A percentile compares a stretch with the other conserved stretches of the same genome.
Evolutionary conservation across 1,284 basidiomycete genomes (phyloP).

Genomic region (Spongispora temasekensis): DNA sequence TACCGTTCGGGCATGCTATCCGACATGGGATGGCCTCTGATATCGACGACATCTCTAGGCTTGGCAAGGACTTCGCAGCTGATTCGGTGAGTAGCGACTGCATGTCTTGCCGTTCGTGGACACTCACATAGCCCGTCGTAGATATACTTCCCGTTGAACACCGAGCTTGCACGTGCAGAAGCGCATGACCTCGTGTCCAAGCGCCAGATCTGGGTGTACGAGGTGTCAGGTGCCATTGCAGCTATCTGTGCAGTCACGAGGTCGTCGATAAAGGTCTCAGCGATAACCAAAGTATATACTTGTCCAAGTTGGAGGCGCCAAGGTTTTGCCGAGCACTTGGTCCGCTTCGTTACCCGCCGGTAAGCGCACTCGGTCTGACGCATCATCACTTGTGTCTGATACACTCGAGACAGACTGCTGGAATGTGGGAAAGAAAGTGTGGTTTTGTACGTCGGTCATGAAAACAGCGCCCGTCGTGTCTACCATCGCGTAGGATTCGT

Average conservation of each 20-base stretch:
- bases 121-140: slow-evolving; percentile 25
- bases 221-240: slow-evolving; percentile 46
- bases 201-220: slow-evolving; percentile 65
- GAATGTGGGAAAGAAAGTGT: slow-evolving; percentile 39
- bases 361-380: slow-evolving; percentile 22
- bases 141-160: slow-evolving; percentile 56
- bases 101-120: background rate
- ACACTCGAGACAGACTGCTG: slow-evolving; percentile 36
- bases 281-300: slow-evolving; percentile 55
- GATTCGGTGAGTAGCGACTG: slow-evolving; percentile 49
- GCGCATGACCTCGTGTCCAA: slow-evolving; percentile 52
- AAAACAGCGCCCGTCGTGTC: slow-evolving; percentile 49
- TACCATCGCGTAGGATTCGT: slow-evolving; percentile 54
- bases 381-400: slow-evolving; percentile 10
- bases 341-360: slow-evolving; percentile 43
- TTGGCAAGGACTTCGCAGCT: slow-evolving; percentile 58
- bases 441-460: slow-evolving; percentile 52
- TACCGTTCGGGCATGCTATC: slow-evolving; percentile 34
- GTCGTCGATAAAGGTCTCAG: slow-evolving; percentile 42
- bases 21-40: slow-evolving; percentile 50
- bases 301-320: slow-evolving; percentile 42
- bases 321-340: slow-evolving; percentile 49
- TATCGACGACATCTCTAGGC: slow-evolving; percentile 44
- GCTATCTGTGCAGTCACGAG: slow-evolving; percentile 62
- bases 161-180: slow-evolving; percentile 48